phyloP scores from a whole-genome alignment of 176 grass and related monocot genomes.

The Canna indica region DNA sequence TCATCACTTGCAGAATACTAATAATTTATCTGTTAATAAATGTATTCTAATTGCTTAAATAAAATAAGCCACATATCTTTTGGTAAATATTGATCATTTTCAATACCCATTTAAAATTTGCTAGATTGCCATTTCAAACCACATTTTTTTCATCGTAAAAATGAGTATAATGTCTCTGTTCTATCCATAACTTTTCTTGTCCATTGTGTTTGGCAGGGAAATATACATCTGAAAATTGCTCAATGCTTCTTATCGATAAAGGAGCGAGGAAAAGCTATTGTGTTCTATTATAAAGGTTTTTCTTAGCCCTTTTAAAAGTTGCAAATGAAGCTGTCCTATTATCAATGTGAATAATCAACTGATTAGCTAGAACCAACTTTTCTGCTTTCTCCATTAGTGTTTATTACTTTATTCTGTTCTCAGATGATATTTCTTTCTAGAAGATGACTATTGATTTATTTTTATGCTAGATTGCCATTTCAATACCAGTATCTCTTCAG shows the following conservation, averaged over 20 bases:
- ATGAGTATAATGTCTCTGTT: not conserved
- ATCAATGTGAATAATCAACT: not conserved
- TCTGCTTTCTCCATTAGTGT: not conserved
- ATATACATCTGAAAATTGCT: slow-evolving; percentile 59
- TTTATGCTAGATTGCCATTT: not conserved
- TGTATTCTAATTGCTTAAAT: too few relatives aligned
- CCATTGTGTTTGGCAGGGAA: slow-evolving; percentile 31
- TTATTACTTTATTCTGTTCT: not conserved
- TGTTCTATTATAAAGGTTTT: slow-evolving; percentile 79
- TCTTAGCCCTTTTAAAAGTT: not conserved
- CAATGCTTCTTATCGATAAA: slow-evolving; percentile 59
- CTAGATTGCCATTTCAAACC: not conserved
- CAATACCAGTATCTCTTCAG: too few relatives aligned
- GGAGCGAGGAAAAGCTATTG: slow-evolving; percentile 53
- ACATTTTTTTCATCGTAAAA: not conserved
- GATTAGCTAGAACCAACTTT: not conserved
- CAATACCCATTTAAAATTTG: not conserved
- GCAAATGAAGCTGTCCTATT: not conserved
- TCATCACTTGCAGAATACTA: too few relatives aligned
- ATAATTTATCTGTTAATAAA: too few relatives aligned
- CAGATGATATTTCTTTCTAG: not conserved
- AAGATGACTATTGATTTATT: not conserved
- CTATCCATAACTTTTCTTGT: not conserved
- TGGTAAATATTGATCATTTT: not conserved
- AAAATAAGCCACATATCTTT: too few relatives aligned